A percentile compares a stretch with the other conserved stretches of the same genome.
These are phyloP conservation scores for Anacardium occidentale DNA, from an alignment of 345 rosid species.

Conservation along the genomic window DNA sequence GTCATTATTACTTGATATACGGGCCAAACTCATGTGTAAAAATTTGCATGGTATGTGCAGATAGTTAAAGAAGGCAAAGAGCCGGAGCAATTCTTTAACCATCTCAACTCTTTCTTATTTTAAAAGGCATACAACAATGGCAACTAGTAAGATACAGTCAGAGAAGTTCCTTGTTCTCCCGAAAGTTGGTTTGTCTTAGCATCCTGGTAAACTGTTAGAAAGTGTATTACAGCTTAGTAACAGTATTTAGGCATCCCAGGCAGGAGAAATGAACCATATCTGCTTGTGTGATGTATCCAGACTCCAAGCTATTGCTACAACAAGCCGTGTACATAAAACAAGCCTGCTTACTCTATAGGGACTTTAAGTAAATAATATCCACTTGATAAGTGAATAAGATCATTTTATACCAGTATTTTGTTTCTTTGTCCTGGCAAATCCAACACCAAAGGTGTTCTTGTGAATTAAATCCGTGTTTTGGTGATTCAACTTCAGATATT, in stretches of 20 bases:
- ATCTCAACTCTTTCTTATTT: constrained; percentile 30
- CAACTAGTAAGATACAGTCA: constrained; percentile 1
- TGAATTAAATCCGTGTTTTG: constrained; percentile 27
- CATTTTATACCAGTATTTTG: not conserved
- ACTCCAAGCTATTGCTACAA: not conserved
- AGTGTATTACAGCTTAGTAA: constrained; percentile 14
- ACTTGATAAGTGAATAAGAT: constrained; percentile 19
- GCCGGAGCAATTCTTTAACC: constrained; percentile 37
- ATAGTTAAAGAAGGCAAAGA: constrained; percentile 43
- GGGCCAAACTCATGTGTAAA: constrained; percentile 8
- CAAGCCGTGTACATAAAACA: constrained; percentile 35
- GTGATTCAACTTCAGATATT: not conserved
- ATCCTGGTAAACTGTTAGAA: not conserved
- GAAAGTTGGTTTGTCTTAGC: not conserved
- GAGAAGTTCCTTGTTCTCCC: constrained; percentile 6
- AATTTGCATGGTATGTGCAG: constrained; percentile 27
- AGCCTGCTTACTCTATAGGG: constrained; percentile 24
- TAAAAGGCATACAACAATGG: constrained; percentile 26
- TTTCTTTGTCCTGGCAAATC: not conserved
- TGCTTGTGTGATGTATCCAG: constrained; percentile 44
- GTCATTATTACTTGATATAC: not conserved
- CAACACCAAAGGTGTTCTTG: constrained; percentile 26
- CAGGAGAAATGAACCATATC: constrained; percentile 24
- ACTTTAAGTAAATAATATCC: constrained; percentile 29
- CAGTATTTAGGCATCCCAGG: constrained; percentile 43